Evolutionary conservation across 192 early-diverging fungal genomes (phyloP).

Genomic region (Piromyces finnis): DNA sequence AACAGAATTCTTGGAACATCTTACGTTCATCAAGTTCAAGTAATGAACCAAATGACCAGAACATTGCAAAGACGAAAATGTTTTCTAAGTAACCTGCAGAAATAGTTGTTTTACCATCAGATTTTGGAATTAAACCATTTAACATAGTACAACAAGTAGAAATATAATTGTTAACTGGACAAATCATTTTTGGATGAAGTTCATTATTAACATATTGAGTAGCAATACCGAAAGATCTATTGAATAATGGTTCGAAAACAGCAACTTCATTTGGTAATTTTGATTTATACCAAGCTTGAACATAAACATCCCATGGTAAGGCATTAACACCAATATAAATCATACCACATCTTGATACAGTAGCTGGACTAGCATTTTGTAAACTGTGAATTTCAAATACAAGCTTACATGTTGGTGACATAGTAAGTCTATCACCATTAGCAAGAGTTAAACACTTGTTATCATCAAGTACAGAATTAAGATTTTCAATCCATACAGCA

Average conservation of each 20-base stretch:
- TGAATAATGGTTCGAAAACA: constrained; percentile 35
- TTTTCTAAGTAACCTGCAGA: constrained; percentile 26
- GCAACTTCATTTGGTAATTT: constrained; percentile 23
- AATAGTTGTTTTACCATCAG: constrained; percentile 29
- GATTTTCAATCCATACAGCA: constrained; percentile 48
- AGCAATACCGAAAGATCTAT: constrained; percentile 16
- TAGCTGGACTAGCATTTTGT: constrained; percentile 36
- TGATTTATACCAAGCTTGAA: constrained; percentile 44
- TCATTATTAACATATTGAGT: constrained; percentile 21
- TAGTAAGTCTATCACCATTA: constrained; percentile 43
- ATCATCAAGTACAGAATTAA: constrained; percentile 34
- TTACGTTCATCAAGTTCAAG: constrained; percentile 46
- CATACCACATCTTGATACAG: constrained; percentile 47
- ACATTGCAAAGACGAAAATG: constrained; percentile 35
- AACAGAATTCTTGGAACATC: constrained; percentile 31
- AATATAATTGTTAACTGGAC: constrained; percentile 25
- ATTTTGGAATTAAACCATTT: constrained; percentile 35
- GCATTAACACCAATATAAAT: constrained; percentile 49
- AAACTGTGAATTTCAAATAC: constrained; percentile 43
- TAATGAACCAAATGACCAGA: constrained; percentile 35
- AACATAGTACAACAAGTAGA: constrained; percentile 27
- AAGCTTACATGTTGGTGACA: constrained; percentile 40
- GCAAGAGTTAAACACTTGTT: constrained; percentile 49
- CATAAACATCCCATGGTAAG: constrained; percentile 40
- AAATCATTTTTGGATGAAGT: constrained; percentile 38